Evolutionary conservation across 2,329 filamentous ascomycete species (phyloP), one percentile per base, ranked within the genome.

Genomic region (Phialophora chinensis): DNA sequence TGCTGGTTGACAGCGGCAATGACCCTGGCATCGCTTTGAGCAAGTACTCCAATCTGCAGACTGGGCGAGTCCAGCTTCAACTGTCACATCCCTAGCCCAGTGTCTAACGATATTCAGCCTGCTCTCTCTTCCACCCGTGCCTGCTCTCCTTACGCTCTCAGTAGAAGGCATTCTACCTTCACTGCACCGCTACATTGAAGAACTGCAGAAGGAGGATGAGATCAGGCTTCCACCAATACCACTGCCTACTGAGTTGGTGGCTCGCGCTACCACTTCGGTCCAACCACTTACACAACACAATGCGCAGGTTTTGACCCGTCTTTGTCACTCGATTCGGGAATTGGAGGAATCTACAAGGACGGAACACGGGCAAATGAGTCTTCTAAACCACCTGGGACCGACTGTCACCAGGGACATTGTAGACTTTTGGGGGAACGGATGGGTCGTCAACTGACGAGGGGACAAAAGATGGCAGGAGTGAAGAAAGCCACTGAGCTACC

Each of bases 221-320:
- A 33, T 27, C 17, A 56, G 27, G 12, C n/a, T 23, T n/a, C 56
- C 47, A 12, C 27, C 49, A 44, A 23, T 17, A 10, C 57, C 59
- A 1, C 20, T 50, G 17, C 47, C 62, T 7, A 75, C 73, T 6
- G 42, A 62, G 12, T 52, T 70, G 56, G 62, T 69, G 14, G 60
- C 66, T 25, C 63, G 60, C 47, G 56, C 66, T 14, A 74, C 71
- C 27, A 47, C 33, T 17, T 67, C 69, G 8, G 69, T 67, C 8
- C 68, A 70, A n/a, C 65, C 64, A 1, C 68, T 77, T 35, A 71
- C 72, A 1, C 69, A 74, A 50, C 73, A 77, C 11, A 72, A 77
- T 17, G 71, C 66, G 1, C 74, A 76, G 62, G 69, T 76, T 25
- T 67, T 80, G 47, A 76, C 72, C 55, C 74, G 77, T 65, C 61